A percentile compares a stretch with the other conserved stretches of the same genome.
These are phyloP conservation scores for Dimargaris verticillata DNA, from an alignment of 192 early-diverging fungal species.

Conservation along the genomic window DNA sequence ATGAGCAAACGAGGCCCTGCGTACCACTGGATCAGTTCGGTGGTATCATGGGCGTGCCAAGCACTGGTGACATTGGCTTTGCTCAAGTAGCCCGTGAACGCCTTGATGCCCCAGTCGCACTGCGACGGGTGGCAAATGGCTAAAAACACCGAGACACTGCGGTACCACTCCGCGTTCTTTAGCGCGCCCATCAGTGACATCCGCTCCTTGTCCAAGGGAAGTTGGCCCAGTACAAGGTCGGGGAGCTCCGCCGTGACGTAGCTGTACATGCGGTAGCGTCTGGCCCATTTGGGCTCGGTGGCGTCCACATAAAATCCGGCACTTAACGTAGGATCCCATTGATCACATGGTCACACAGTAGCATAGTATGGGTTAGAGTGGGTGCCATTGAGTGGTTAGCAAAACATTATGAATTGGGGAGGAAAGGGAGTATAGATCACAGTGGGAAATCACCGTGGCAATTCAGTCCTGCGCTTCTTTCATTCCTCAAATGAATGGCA, in stretches of 20 bases:
- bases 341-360: slow-evolving; percentile 4
- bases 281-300: slow-evolving; percentile 53
- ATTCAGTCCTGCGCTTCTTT: no score
- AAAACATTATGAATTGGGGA: no score
- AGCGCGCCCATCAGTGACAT: slow-evolving; percentile 52
- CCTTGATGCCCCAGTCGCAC: slow-evolving; percentile 66
- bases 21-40: slow-evolving; percentile 41
- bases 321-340: slow-evolving; percentile 30
- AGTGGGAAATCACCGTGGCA: no score
- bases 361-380: no score
- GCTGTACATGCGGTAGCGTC: slow-evolving; percentile 69
- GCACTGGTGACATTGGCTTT: slow-evolving; percentile 20
- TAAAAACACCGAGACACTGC: slow-evolving; percentile 61
- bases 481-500: no score
- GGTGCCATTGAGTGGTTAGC: no score
- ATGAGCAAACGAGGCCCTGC: slow-evolving; percentile 21
- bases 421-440: no score
- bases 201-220: slow-evolving; percentile 42
- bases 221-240: slow-evolving; percentile 30
- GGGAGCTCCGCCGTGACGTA: slow-evolving; percentile 64
- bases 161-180: slow-evolving; percentile 53
- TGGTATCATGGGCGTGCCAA: slow-evolving; percentile 62
- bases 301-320: slow-evolving; percentile 60
- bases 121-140: slow-evolving; percentile 61
- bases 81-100: slow-evolving; percentile 62